These are phyloP conservation scores for Ballota nigra DNA, from an alignment of 257 asterid genomes.

Conservation along the genomic window DNA sequence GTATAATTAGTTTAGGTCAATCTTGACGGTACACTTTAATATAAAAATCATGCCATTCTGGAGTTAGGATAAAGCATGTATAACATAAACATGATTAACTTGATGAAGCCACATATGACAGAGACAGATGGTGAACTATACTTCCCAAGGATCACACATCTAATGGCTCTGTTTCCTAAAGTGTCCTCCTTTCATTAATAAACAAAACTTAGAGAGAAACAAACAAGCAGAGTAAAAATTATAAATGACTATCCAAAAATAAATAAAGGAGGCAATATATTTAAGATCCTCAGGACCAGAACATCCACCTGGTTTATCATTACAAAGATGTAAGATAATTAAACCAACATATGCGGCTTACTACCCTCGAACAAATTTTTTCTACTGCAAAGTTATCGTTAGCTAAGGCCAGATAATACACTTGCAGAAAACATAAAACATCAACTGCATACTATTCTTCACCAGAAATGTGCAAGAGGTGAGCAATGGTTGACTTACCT, in stretches of 20 bases:
- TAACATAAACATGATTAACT: too few relatives aligned
- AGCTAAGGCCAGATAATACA: conserved; percentile 6
- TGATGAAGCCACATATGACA: conserved; percentile 1
- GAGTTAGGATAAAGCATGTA: background rate
- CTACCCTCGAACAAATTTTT: background rate
- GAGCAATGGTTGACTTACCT: conserved; percentile 51
- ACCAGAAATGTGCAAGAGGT: conserved; percentile 18
- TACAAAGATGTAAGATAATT: conserved; percentile 4
- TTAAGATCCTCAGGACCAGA: conserved; percentile 9
- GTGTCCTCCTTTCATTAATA: background rate
- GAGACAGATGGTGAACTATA: background rate
- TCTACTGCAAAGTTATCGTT: background rate
- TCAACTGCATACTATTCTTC: conserved; percentile 8
- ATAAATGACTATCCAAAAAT: conserved; percentile 3
- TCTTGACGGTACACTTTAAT: conserved; percentile 10
- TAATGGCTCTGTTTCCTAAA: conserved; percentile 10
- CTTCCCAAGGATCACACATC: background rate
- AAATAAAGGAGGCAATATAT: background rate
- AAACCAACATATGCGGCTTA: conserved; percentile 13
- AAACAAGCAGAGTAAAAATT: background rate
- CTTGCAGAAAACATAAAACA: conserved; percentile 13
- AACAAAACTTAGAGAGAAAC: background rate
- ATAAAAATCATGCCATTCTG: background rate
- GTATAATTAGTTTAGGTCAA: background rate
- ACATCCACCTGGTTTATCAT: background rate